Percentiles rank a stretch among this genome's conserved stretches.
Evolutionary conservation across 2,329 filamentous ascomycete species (phyloP).

Genomic region (Diaporthe citrichinensis): DNA sequence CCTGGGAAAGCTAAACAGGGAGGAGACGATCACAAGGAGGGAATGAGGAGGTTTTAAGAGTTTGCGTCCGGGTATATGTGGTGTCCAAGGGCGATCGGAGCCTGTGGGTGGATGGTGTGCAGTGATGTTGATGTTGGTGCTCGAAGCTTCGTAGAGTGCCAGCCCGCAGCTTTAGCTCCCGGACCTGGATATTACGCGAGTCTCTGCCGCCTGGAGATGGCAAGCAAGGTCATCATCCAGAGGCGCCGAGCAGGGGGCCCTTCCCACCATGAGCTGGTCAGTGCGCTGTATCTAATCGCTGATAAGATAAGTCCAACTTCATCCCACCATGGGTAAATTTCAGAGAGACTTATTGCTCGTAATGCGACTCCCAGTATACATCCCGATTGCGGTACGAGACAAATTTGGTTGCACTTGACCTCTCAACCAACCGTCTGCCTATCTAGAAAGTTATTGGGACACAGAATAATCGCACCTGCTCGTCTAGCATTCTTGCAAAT

Average conservation of each 20-base stretch:
- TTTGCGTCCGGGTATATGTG: conserved; percentile 29
- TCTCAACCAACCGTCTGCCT: neutral
- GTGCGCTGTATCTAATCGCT: conserved; percentile 37
- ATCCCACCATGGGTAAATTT: conserved; percentile 38
- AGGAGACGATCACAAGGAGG: conserved; percentile 2
- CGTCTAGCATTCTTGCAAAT: no score
- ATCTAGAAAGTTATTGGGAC: no score
- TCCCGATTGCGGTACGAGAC: neutral
- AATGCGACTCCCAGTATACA: neutral
- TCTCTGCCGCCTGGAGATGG: conserved; percentile 53
- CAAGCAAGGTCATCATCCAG: conserved; percentile 38
- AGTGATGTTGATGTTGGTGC: conserved; percentile 42
- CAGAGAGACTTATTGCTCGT: conserved; percentile 25
- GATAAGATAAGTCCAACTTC: conserved; percentile 40
- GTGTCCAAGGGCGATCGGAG: conserved; percentile 24
- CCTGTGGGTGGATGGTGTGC: conserved; percentile 28
- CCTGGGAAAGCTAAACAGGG: conserved; percentile 45
- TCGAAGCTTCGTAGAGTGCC: conserved; percentile 43
- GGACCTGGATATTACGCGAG: conserved; percentile 50
- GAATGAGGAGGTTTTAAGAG: neutral
- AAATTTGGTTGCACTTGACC: neutral
- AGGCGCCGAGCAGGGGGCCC: conserved; percentile 24
- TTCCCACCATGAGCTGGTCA: conserved; percentile 22
- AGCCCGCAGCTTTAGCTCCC: conserved; percentile 43
- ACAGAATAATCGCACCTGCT: neutral